Evolutionary conservation across 2,329 filamentous ascomycete genomes (phyloP).

Genomic region (Hypoxylon sp.): DNA sequence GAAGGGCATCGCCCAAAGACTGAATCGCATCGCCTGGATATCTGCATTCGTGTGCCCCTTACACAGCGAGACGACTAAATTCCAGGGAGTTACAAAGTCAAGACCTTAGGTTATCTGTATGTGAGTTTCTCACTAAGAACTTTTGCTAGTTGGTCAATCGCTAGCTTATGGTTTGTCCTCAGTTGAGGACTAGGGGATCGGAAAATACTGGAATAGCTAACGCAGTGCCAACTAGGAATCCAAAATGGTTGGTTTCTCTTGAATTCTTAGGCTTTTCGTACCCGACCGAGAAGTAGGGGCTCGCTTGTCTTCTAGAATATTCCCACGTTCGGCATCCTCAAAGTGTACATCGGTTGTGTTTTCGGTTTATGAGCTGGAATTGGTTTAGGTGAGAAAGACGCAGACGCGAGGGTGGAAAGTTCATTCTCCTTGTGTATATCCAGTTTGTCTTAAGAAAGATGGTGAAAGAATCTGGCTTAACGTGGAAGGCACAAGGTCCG

Average conservation of each 20-base stretch:
- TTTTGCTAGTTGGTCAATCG: not conserved
- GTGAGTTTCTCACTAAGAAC: not conserved
- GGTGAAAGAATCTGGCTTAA: not conserved
- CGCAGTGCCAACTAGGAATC: not conserved
- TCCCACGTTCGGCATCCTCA: not conserved
- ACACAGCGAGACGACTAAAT: not conserved
- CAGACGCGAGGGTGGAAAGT: not conserved
- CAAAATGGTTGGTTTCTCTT: not conserved
- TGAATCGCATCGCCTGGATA: not conserved
- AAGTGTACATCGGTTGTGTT: not conserved
- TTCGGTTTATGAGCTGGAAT: not conserved
- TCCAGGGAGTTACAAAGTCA: not conserved
- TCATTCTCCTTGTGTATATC: not conserved
- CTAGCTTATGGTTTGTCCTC: not conserved
- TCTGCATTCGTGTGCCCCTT: not conserved
- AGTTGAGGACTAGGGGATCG: not conserved
- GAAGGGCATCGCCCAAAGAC: constrained; percentile 12
- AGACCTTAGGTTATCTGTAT: not conserved
- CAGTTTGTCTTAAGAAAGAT: not conserved
- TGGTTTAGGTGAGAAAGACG: not conserved
- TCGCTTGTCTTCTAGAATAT: not conserved
- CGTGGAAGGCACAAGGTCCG: too few species aligned
- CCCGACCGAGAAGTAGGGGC: not conserved
- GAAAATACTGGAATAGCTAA: not conserved
- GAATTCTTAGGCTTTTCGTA: not conserved